Base-by-base conservation (phyloP, 495 filamentous ascomycete genomes). In the Aspergillus saccharolyticus region DNA sequence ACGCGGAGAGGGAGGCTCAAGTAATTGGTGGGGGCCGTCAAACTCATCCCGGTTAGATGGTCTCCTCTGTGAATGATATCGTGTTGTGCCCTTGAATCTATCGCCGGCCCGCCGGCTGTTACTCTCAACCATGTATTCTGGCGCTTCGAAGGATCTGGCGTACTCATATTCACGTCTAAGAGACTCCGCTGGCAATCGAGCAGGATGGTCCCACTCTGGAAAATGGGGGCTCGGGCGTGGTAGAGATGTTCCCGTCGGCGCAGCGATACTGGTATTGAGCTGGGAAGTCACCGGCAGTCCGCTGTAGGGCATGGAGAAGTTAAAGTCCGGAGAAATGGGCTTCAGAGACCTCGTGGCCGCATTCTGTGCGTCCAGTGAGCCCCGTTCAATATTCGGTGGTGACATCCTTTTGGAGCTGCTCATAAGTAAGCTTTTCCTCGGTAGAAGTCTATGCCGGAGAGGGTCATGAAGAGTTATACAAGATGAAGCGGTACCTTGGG, bases 31-130 rank as follows among this genome's bases (percentile, higher is more conserved):
- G 0, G 89, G 89, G 21, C 89, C 89, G 74, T 91, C 89, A 71
- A 93, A 95, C 69, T 93, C 90, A 79, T 93, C 89, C 42, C 89
- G 80, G 74, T 89, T 90, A n/a, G 87, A 88, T 33, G 86, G 80
- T 20, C 86, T 82, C 66, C 88, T 81, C 70, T 88, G 86, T 25
- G 85, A 76, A 58, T 85, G 78, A 55, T 79, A 71, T 60, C 81
- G 83, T 46, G 76, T 70, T 56, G 69, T 69, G 68, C 70, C 74
- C 67, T 74, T 79, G 55, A 74, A 71, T 53, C 75, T 79, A 48
- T 78, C 67, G 24, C 72, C 63, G 53, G 69, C 60, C 43, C 74
- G 68, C 17, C 68, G 66, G 61, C 61, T 70, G 61, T 64, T 71
- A 58, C 70, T 68, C 59, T 77, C 76, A 54, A 77, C 65, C 48